Evolutionary conservation across 2,329 filamentous ascomycete species (phyloP).

Genomic region (Penicillium sp.): DNA sequence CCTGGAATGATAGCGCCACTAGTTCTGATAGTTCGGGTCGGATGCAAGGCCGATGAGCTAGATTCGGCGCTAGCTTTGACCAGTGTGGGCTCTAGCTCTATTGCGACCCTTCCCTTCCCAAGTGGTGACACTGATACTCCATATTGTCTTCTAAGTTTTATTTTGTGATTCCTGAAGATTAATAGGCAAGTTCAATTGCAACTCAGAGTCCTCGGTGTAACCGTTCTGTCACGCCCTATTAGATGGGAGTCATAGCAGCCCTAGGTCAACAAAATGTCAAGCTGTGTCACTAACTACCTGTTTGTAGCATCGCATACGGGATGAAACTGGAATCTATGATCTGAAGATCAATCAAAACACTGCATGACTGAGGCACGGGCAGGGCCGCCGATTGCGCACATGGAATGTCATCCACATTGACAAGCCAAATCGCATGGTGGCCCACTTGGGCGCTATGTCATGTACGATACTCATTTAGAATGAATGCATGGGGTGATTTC

Average conservation of each 20-base stretch:
- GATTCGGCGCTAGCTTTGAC: slow-evolving; percentile 1
- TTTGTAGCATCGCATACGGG: not conserved
- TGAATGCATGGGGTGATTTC: slow-evolving; percentile 27
- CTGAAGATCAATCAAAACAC: not conserved
- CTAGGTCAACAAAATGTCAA: not conserved
- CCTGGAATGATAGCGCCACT: slow-evolving; percentile 17
- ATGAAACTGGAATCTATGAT: not conserved
- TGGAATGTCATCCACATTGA: slow-evolving; percentile 1
- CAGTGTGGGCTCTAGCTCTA: too few species aligned
- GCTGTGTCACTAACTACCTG: slow-evolving; percentile 4
- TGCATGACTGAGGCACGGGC: not conserved
- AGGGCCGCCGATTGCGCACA: slow-evolving; percentile 2
- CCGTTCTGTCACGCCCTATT: not conserved
- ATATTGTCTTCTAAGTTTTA: not conserved
- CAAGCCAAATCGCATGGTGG: slow-evolving; percentile 9
- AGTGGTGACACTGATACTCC: not conserved
- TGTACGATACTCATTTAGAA: not conserved
- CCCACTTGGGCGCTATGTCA: not conserved
- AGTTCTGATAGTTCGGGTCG: slow-evolving; percentile 17
- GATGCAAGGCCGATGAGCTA: slow-evolving; percentile 26
- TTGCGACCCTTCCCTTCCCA: not conserved
- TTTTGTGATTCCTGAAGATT: not conserved
- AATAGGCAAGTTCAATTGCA: not conserved
- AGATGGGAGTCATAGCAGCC: not conserved
- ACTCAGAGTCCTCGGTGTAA: slow-evolving; percentile 2